phyloP scores from a whole-genome alignment of 768 basidiomycete genomes.

The Lentinula aciculospora region DNA sequence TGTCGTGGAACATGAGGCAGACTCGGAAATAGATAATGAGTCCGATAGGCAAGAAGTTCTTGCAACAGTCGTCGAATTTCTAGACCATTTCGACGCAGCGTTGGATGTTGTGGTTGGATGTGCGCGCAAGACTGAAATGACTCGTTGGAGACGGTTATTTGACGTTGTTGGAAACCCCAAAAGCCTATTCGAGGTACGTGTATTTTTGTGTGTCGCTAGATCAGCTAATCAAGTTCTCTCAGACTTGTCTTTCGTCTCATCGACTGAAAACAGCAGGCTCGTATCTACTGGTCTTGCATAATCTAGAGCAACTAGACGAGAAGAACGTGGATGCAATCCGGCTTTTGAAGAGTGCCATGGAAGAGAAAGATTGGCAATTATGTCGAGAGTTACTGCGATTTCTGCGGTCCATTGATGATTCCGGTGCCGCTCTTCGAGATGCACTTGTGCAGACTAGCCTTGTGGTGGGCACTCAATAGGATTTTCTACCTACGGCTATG shows the following conservation, averaged over 20 bases:
- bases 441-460: constrained; percentile 54
- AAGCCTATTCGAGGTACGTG: constrained; percentile 77
- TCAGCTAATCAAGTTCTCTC: neutral
- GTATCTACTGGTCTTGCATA: constrained; percentile 91
- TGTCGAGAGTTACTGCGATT: constrained; percentile 92
- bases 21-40: constrained; percentile 24
- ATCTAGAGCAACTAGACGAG: constrained; percentile 85
- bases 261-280: constrained; percentile 86
- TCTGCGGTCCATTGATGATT: constrained; percentile 87
- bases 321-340: constrained; percentile 75
- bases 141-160: constrained; percentile 86
- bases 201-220: neutral
- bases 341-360: constrained; percentile 70
- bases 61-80: constrained; percentile 73
- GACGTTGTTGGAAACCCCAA: constrained; percentile 88
- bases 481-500: no score
- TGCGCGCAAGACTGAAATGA: constrained; percentile 93
- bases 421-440: constrained; percentile 61
- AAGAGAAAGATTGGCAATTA: constrained; percentile 80
- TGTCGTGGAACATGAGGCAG: constrained; percentile 81
- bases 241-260: constrained; percentile 72
- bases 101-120: constrained; percentile 94
- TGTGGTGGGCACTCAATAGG: constrained; percentile 5
- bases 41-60: constrained; percentile 37
- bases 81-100: constrained; percentile 90